These are phyloP conservation scores for Phytophthora kernoviae DNA, from an alignment of 352 stramenopile species.

Conservation along the genomic window DNA sequence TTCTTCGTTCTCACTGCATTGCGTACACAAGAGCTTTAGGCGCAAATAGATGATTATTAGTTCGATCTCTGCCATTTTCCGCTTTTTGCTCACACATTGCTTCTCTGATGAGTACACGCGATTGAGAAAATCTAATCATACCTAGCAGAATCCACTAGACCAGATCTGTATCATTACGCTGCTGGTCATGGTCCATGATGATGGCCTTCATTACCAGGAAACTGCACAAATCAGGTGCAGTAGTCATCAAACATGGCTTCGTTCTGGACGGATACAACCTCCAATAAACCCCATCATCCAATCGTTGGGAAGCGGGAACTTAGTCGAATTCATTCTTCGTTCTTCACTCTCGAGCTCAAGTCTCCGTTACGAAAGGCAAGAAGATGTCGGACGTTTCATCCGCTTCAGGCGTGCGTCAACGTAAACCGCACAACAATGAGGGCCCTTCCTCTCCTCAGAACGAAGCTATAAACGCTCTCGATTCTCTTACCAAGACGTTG, in stretches of 20 bases:
- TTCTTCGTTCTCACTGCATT: conserved; percentile 17
- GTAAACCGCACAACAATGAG: conserved; percentile 25
- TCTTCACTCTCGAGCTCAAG: conserved; percentile 3
- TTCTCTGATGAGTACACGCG: no score
- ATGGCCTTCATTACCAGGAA: conserved; percentile 12
- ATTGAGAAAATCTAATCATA: no score
- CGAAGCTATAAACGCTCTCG: conserved; percentile 8
- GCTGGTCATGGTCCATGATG: conserved; percentile 15
- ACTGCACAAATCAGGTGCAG: conserved; percentile 19
- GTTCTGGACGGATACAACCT: conserved; percentile 4
- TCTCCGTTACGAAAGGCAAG: conserved; percentile 11
- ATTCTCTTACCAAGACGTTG: conserved; percentile 4
- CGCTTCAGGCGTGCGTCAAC: conserved; percentile 25
- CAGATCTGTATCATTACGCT: no score
- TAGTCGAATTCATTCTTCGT: conserved; percentile 17
- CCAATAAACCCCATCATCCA: conserved; percentile 6
- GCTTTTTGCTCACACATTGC: neutral
- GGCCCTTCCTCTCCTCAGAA: conserved; percentile 10
- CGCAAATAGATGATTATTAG: conserved; percentile 49
- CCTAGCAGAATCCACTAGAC: neutral
- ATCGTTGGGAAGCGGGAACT: no score
- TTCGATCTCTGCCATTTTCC: conserved; percentile 19
- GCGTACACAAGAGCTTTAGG: conserved; percentile 34
- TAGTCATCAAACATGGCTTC: conserved; percentile 10
- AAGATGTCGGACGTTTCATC: conserved; percentile 12